Evolutionary conservation across 192 early-diverging fungal genomes (phyloP).

Genomic region (Endogone sp.): DNA sequence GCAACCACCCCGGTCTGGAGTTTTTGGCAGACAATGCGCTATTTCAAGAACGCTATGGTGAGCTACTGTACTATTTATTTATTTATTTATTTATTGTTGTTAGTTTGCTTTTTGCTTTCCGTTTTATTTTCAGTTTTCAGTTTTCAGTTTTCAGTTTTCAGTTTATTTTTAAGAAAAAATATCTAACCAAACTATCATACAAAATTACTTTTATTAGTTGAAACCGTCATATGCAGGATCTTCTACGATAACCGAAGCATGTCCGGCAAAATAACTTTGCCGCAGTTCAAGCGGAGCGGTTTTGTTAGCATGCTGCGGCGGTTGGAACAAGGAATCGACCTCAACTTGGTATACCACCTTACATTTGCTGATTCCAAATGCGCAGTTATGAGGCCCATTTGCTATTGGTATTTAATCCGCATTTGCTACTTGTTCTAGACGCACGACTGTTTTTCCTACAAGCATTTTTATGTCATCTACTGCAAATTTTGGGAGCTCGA

Average conservation of each 20-base stretch:
- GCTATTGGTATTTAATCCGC: neutral
- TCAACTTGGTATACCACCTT: conserved; percentile 48
- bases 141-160: no score
- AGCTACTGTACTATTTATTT: neutral
- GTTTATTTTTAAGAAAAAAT: conserved; percentile 16
- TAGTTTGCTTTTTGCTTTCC: conserved; percentile 3
- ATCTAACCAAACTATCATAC: neutral
- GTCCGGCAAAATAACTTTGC: conserved; percentile 69
- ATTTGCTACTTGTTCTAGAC: conserved; percentile 31
- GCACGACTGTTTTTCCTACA: conserved; percentile 90
- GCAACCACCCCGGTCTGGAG: conserved; percentile 83
- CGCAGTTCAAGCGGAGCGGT: conserved; percentile 66
- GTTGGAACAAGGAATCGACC: conserved; percentile 70
- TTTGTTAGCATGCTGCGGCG: conserved; percentile 59
- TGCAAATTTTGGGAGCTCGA: conserved; percentile 97
- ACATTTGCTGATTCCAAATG: no score
- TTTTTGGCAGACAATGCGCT: conserved; percentile 76
- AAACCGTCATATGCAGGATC: conserved; percentile 86
- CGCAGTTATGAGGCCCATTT: neutral
- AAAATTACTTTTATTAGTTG: conserved; percentile 50
- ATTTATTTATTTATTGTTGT: conserved; percentile 1
- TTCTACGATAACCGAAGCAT: conserved; percentile 72
- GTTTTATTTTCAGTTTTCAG: neutral
- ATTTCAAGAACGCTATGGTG: conserved; percentile 84
- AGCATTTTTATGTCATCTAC: conserved; percentile 97